Percentiles rank a stretch among this genome's conserved stretches.
Evolutionary conservation across 2,329 filamentous ascomycete genomes (phyloP).

Genomic region (Juglanconis juglandina): DNA sequence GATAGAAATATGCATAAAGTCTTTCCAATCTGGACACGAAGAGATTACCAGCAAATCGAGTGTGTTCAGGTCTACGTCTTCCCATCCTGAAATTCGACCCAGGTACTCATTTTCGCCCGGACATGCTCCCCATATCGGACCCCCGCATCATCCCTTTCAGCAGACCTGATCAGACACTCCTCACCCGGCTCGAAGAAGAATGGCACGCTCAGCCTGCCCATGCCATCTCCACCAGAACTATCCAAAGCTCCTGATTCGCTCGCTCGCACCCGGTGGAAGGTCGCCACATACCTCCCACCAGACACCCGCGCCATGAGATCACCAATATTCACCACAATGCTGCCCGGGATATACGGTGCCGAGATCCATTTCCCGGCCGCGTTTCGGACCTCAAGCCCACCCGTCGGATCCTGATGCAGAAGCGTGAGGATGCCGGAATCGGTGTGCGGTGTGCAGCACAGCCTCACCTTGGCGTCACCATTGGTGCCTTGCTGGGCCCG

Average conservation of each 20-base stretch:
- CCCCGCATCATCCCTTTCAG: neutral
- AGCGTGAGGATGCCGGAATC: conserved; percentile 1
- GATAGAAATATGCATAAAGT: neutral
- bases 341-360: conserved; percentile 16
- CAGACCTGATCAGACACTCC: neutral
- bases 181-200: conserved; percentile 3
- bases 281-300: conserved; percentile 16
- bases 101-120: neutral
- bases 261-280: neutral
- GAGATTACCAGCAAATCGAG: neutral
- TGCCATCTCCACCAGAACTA: no score
- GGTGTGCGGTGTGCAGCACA: neutral
- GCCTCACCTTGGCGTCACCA: neutral
- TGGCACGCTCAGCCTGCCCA: neutral
- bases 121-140: neutral
- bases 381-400: neutral
- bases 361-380: conserved; percentile 17
- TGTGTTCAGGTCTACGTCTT: neutral
- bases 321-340: conserved; percentile 16
- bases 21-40: neutral
- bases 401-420: neutral
- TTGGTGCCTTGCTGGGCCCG: neutral
- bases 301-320: conserved; percentile 14
- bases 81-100: neutral
- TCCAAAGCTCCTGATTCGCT: no score